Evolutionary conservation across 2,329 filamentous ascomycete species (phyloP).

Genomic region (Ascochyta clinopodiicola): DNA sequence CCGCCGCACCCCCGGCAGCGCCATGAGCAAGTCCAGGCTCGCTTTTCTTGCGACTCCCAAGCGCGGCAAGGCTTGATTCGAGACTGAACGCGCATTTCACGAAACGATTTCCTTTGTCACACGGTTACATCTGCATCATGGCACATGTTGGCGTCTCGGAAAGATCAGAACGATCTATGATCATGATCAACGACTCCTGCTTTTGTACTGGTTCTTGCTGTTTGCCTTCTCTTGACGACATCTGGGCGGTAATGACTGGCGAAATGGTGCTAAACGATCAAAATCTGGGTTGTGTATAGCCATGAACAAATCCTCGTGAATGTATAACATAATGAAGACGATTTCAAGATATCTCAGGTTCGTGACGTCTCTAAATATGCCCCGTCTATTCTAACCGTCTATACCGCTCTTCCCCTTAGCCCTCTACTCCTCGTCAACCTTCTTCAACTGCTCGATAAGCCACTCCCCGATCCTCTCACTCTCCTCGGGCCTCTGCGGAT

Average conservation of each 20-base stretch:
- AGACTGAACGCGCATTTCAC: neutral
- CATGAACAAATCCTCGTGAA: conserved; percentile 16
- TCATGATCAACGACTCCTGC: conserved; percentile 7
- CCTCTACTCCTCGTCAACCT: conserved; percentile 1
- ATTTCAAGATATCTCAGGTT: neutral
- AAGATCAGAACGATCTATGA: conserved; percentile 16
- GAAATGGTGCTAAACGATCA: conserved; percentile 13
- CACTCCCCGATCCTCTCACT: conserved; percentile 38
- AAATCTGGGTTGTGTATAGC: conserved; percentile 17
- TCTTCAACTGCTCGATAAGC: conserved; percentile 22
- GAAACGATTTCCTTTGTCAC: conserved; percentile 15
- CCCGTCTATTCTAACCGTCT: too few relatives aligned
- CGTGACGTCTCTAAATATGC: too few relatives aligned
- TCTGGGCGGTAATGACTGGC: conserved; percentile 21
- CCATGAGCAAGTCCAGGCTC: conserved; percentile 48
- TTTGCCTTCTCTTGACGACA: conserved; percentile 6
- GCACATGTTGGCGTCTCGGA: conserved; percentile 13
- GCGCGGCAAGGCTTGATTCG: conserved; percentile 36
- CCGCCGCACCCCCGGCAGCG: conserved; percentile 37
- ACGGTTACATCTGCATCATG: neutral
- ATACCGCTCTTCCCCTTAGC: neutral
- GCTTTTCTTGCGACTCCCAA: conserved; percentile 50
- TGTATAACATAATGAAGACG: conserved; percentile 22
- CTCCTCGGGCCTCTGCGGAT: conserved; percentile 42
- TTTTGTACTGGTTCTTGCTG: conserved; percentile 8